phyloP scores from a whole-genome alignment of 345 rosid species.

The Brassica nigra region DNA sequence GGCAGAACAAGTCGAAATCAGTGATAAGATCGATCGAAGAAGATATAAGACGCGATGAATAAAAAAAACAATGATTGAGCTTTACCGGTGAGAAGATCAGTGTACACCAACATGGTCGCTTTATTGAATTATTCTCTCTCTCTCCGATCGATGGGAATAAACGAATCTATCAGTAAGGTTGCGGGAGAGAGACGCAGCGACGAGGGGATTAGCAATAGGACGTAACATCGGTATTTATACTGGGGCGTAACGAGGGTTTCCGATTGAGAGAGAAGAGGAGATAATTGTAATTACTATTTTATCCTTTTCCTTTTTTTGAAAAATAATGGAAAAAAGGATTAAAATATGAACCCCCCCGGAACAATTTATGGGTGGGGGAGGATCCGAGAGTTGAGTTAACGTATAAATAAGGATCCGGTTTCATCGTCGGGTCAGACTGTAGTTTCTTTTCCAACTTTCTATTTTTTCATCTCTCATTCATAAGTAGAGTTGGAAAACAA shows the following conservation, averaged over 20 bases:
- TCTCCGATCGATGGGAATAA: not conserved
- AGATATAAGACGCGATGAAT: not conserved
- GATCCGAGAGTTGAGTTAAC: no score
- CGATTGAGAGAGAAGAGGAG: not conserved
- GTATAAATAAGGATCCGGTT: conserved; percentile 46
- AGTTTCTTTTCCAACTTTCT: not conserved
- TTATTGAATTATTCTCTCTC: not conserved
- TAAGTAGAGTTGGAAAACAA: no score
- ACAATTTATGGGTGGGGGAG: no score
- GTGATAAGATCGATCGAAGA: not conserved
- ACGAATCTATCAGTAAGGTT: not conserved
- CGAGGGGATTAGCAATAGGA: not conserved
- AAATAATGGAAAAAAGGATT: not conserved
- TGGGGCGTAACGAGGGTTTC: not conserved
- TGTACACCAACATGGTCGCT: conserved; percentile 1
- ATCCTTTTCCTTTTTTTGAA: not conserved
- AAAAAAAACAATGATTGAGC: not conserved
- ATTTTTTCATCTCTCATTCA: no score
- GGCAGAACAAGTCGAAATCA: not conserved
- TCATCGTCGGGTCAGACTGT: conserved; percentile 27
- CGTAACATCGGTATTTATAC: not conserved
- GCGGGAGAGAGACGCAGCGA: conserved; percentile 8
- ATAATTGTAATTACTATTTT: not conserved
- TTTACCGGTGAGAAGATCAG: not conserved
- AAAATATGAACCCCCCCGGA: no score